phyloP scores from a whole-genome alignment of 306 rosid genomes.

The Notholithocarpus densiflorus region DNA sequence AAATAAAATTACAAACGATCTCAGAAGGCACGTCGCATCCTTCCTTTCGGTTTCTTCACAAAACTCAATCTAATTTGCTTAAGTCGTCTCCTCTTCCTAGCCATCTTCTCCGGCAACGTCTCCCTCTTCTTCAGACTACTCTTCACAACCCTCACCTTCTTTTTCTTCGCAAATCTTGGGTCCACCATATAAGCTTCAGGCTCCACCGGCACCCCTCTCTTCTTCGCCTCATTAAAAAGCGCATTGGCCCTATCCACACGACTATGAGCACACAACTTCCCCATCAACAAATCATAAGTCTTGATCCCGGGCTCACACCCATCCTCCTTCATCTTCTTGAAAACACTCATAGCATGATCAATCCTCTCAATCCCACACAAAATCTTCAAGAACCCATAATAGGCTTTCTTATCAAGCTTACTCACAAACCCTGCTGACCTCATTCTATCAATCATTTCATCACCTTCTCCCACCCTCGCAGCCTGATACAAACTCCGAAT shows the following conservation, averaged over 20 bases:
- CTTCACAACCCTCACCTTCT: constrained; percentile 57
- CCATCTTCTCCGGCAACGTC: constrained; percentile 88
- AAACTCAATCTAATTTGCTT: constrained; percentile 76
- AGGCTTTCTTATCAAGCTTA: constrained; percentile 58
- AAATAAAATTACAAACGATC: not conserved
- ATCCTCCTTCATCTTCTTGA: constrained; percentile 71
- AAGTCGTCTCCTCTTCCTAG: constrained; percentile 81
- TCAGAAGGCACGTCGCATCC: constrained; percentile 40
- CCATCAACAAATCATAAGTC: constrained; percentile 68
- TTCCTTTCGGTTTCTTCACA: constrained; percentile 62
- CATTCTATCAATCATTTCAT: constrained; percentile 86
- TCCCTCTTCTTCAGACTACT: constrained; percentile 56
- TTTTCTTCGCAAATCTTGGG: constrained; percentile 47
- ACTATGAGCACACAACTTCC: constrained; percentile 57
- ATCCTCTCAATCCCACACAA: constrained; percentile 82
- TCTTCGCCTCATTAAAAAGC: constrained; percentile 56
- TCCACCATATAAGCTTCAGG: constrained; percentile 56
- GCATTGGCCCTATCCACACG: constrained; percentile 60
- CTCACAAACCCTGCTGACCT: constrained; percentile 51
- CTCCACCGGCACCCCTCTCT: constrained; percentile 37
- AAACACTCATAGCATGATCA: constrained; percentile 68
- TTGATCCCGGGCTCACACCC: constrained; percentile 65
- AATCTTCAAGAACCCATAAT: constrained; percentile 56
- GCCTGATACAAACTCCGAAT: constrained; percentile 74
- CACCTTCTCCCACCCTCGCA: constrained; percentile 77